Base-by-base conservation (phyloP, 768 basidiomycete genomes). In the Vishniacozyma victoriae region DNA sequence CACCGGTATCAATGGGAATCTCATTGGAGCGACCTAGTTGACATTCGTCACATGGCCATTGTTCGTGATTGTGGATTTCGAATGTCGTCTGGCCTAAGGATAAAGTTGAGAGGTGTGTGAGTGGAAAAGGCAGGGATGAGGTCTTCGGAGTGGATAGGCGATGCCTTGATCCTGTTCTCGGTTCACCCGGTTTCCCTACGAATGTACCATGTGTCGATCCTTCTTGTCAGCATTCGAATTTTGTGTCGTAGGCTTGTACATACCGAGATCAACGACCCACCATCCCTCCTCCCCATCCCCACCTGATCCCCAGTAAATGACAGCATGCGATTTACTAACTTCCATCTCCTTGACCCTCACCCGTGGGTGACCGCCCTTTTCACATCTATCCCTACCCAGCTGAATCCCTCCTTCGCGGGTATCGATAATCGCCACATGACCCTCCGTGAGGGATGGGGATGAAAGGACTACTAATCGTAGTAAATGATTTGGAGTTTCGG, bases 171-270 rank as follows among this genome's bases (percentile, higher is more conserved):
- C 13, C 29, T 37, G 31, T 27, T 36, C 25, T 19, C 15, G 31
- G 12, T 11, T 35, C 44, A 11, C 23, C 20, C 4, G 44, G n/a
- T 2, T 39, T 43, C 3, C 42, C 26, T 3, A 57, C 18, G 41
- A 66, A 64, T 0, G 70, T 69, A 5, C 70, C 70, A 40, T 69
- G 67, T 13, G 67, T 69, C 4, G 70, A 71, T 4, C 69, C 69
- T 70, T 18, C 14, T 33, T 18, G 9, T 13, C 3, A 39, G 4
- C 20, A 54, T 66, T 36, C 44, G n/a, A n/a, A n/a, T n/a, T n/a
- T n/a, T n/a, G n/a, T n/a, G n/a, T n/a, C n/a, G n/a, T n/a, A n/a
- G n/a, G n/a, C n/a, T n/a, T n/a, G n/a, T n/a, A n/a, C n/a, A n/a
- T n/a, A 68, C 69, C 69, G 11, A 63, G 52, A 54, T 71, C 70